phyloP scores from a whole-genome alignment of 106 monocot species.

The Triglochin maritima region DNA sequence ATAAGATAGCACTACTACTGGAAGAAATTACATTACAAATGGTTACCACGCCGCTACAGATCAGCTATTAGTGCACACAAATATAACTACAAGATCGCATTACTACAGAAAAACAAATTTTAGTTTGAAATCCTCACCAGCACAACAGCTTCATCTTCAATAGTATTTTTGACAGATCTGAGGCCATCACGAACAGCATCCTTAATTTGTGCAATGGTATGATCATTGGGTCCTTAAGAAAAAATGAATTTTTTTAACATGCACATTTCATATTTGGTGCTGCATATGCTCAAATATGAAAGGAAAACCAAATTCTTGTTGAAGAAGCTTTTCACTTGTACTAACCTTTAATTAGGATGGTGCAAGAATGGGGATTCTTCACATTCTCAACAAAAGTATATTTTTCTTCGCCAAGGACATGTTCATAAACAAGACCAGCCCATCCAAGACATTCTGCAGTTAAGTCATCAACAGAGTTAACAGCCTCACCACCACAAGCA shows the following conservation, averaged over 20 bases:
- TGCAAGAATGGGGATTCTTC: constrained; percentile 88
- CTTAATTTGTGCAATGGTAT: constrained; percentile 98
- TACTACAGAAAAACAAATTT: not conserved
- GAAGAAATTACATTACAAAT: not conserved
- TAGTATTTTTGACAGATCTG: constrained; percentile 91
- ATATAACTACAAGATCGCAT: not conserved
- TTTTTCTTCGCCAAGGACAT: constrained; percentile 93
- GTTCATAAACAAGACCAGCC: constrained; percentile 97
- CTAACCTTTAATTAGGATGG: constrained; percentile 91
- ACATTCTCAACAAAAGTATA: constrained; percentile 97
- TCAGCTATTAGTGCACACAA: not conserved
- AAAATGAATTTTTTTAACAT: not conserved
- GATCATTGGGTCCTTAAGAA: constrained; percentile 89
- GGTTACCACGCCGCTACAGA: not conserved
- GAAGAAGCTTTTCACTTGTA: not conserved
- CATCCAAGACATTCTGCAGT: constrained; percentile 77
- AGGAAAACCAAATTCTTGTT: not conserved
- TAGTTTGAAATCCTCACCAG: constrained; percentile 37
- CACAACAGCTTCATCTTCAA: constrained; percentile 93
- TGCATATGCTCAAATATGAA: not conserved
- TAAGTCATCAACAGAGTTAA: constrained; percentile 88
- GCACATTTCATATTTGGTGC: not conserved
- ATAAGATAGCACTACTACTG: too few species aligned
- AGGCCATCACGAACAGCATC: constrained; percentile 98
- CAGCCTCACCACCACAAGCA: constrained; percentile 95